A percentile compares a stretch with the other conserved stretches of the same genome.
Conservation (phyloP, 129 eudicot genomes). For the Glebionis coronaria region DNA sequence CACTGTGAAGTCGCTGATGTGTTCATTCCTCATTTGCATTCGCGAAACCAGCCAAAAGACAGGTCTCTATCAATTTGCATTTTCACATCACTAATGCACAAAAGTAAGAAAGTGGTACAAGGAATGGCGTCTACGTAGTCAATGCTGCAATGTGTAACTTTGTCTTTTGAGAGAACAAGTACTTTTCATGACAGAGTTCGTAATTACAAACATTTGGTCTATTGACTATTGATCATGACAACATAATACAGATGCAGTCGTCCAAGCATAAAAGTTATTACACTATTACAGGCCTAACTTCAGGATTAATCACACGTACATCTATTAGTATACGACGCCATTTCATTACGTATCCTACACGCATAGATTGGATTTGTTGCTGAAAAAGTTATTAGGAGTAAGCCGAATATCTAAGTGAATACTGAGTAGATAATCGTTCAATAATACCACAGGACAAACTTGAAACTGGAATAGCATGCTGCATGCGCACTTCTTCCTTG, state of each 20-base stretch:
- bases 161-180: neutral
- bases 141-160: neutral
- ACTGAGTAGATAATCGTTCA: too few relatives aligned
- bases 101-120: neutral
- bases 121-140: neutral
- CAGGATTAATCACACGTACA: too few relatives aligned
- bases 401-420: too few relatives aligned
- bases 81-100: neutral
- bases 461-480: too few relatives aligned
- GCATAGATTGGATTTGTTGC: too few relatives aligned
- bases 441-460: too few relatives aligned
- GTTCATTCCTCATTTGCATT: neutral
- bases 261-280: neutral
- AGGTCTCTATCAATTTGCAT: neutral
- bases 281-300: too few relatives aligned
- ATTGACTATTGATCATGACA: neutral
- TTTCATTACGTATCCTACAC: too few relatives aligned
- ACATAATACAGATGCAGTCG: neutral
- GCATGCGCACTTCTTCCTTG: too few relatives aligned
- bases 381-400: too few relatives aligned
- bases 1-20: neutral
- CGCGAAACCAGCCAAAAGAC: neutral
- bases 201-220: neutral
- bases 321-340: too few relatives aligned
- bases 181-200: neutral